phyloP scores from a whole-genome alignment of 176 grass and related monocot genomes.

The Oryza punctata region DNA sequence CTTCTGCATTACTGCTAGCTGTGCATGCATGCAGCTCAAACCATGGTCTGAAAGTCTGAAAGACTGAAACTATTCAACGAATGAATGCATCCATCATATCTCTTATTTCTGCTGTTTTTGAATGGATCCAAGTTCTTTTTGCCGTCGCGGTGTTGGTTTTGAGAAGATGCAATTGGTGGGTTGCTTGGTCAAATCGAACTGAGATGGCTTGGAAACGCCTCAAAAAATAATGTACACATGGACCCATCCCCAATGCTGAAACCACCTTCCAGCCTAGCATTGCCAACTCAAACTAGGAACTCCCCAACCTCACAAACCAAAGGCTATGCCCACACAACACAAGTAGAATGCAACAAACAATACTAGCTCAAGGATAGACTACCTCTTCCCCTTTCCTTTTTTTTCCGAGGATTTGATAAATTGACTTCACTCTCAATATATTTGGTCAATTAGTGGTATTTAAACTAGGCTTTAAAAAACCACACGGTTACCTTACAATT shows the following conservation, averaged over 20 bases:
- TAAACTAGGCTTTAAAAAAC: too few relatives aligned
- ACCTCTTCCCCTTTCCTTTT: background rate
- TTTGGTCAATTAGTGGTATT: background rate
- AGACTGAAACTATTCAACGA: background rate
- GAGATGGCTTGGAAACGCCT: conserved; percentile 23
- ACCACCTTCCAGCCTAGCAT: conserved; percentile 47
- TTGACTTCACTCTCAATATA: background rate
- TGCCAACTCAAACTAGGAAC: conserved; percentile 16
- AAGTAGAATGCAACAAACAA: background rate
- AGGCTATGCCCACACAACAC: background rate
- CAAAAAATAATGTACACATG: conserved; percentile 23
- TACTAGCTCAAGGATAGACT: background rate
- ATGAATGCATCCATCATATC: background rate
- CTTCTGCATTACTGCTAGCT: conserved; percentile 12
- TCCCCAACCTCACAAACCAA: conserved; percentile 3
- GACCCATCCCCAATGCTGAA: conserved; percentile 30
- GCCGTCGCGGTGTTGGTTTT: conserved; percentile 10
- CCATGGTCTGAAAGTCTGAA: conserved; percentile 1
- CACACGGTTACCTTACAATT: too few relatives aligned
- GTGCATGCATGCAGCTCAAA: conserved; percentile 13
- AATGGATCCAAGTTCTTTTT: conserved; percentile 13
- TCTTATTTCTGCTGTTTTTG: conserved; percentile 15
- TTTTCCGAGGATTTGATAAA: background rate
- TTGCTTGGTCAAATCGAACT: conserved; percentile 54
- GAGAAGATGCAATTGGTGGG: conserved; percentile 39